Evolutionary conservation across 768 basidiomycete genomes (phyloP).

Genomic region (Strobilomyces echinocephalus): DNA sequence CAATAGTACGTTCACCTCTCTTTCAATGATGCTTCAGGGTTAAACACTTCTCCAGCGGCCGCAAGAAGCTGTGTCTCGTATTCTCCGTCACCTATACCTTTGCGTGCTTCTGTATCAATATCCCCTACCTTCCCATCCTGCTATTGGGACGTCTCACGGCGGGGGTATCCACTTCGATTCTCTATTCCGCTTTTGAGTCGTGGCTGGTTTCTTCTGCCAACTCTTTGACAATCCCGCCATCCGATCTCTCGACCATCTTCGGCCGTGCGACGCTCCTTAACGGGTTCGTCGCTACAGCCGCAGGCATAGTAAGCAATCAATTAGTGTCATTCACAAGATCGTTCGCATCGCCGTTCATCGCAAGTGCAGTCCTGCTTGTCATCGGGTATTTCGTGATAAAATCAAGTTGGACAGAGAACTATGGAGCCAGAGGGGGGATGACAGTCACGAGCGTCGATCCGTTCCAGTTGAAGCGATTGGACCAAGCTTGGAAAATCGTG

Average conservation of each 20-base stretch:
- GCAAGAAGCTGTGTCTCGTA: constrained; percentile 60
- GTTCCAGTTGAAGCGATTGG: constrained; percentile 50
- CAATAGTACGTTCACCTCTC: constrained; percentile 40
- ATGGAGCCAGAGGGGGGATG: constrained; percentile 42
- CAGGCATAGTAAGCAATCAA: constrained; percentile 64
- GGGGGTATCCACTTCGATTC: constrained; percentile 69
- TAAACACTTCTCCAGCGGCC: constrained; percentile 43
- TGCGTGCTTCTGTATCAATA: constrained; percentile 54
- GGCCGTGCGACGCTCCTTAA: constrained; percentile 72
- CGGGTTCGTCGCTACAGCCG: constrained; percentile 63
- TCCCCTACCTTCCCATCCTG: constrained; percentile 55
- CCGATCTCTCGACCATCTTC: constrained; percentile 63
- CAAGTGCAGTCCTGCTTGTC: constrained; percentile 52
- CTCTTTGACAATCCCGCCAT: constrained; percentile 44
- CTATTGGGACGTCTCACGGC: constrained; percentile 62
- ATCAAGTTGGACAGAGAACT: constrained; percentile 64
- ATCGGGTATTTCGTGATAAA: constrained; percentile 55
- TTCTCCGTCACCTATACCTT: constrained; percentile 66
- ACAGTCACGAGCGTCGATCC: constrained; percentile 29
- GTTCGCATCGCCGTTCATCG: constrained; percentile 62
- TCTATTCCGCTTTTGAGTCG: constrained; percentile 72
- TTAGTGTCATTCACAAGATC: constrained; percentile 49
- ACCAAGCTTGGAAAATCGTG: constrained; percentile 56
- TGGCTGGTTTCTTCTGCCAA: constrained; percentile 69
- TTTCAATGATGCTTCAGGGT: neutral